A percentile compares a stretch with the other conserved stretches of the same genome.
Evolutionary conservation across 257 asterid species (phyloP).

Genomic region (Capsicum baccatum): DNA sequence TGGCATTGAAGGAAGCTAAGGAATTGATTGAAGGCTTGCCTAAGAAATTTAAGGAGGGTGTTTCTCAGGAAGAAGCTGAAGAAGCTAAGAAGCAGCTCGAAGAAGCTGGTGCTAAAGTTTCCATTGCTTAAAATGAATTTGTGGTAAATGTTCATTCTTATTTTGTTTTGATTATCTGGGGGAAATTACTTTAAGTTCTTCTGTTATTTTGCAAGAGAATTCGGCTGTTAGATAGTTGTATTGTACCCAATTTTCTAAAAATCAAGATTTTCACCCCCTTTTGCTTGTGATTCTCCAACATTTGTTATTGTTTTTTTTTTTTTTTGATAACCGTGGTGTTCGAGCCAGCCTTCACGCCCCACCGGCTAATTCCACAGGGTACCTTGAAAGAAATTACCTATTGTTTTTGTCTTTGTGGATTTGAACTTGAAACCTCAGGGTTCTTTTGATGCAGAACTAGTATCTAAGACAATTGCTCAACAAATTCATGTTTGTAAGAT

Average conservation of each 20-base stretch:
- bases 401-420: too few relatives aligned
- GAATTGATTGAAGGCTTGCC: constrained; percentile 93
- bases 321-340: background rate
- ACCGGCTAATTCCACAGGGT: too few relatives aligned
- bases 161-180: constrained; percentile 19
- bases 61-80: constrained; percentile 85
- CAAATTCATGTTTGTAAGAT: background rate
- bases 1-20: constrained; percentile 90
- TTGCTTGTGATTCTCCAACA: background rate
- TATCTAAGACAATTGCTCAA: background rate
- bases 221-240: constrained; percentile 33
- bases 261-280: background rate
- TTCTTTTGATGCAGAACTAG: background rate
- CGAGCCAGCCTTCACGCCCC: too few relatives aligned
- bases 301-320: background rate
- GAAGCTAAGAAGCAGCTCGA: constrained; percentile 96
- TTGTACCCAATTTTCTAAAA: constrained; percentile 28
- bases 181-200: background rate
- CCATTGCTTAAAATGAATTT: constrained; percentile 47
- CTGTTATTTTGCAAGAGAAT: constrained; percentile 1
- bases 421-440: too few relatives aligned
- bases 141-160: constrained; percentile 1
- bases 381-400: too few relatives aligned
- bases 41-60: constrained; percentile 87
- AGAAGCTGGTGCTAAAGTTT: constrained; percentile 81